Evolutionary conservation across 2,329 filamentous ascomycete species (phyloP), one percentile per base, ranked within the genome.

Genomic region (Ramularia endophylla): DNA sequence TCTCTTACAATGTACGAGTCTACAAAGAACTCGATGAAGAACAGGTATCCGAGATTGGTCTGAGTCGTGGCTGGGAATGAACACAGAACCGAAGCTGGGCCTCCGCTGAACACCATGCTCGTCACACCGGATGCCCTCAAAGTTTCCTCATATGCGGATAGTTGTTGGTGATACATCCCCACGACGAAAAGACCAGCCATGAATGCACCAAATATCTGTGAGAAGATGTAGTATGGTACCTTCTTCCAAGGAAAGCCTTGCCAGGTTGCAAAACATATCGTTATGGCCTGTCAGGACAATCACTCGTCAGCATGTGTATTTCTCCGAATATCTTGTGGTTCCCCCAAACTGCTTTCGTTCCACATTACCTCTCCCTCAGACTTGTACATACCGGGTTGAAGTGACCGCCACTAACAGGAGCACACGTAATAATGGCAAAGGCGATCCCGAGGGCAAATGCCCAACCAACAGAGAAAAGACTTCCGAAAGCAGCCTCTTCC

Each of bases 191-290:
- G 52, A 2, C 68, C 73, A 13, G 75, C 77, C 9, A 77, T 57
- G 54, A 80, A 78, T 2, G 74, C 65, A 4, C 77, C 56, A 32
- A 77, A 66, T 20, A 78, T 66, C 52, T 80, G 77, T 7, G 69
- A 66, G 47, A 76, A 65, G 48, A 79, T 75, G 54, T 80, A 78
- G 36, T 70, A 61, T 0, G 73, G 74, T 3, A 77, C 74, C 48
- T 79, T 80, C 34, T 64, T 70, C 69, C 72, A 75, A 1, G 75
- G 75, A 49, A 79, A 80, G 3, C 72, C 75, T 61, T 77, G 72
- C 73, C 72, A 80, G 28, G 59, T 51, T 9, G 63, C 62, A 43
- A 66, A 64, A 48, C 60, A 64, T 41, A 68, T 57, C 3, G 64
- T 65, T 22, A 67, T 62, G 32, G 63, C 61, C 22, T 25, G n/a